phyloP scores from a whole-genome alignment of 2,329 filamentous ascomycete species.

The Esteya vermicola region DNA sequence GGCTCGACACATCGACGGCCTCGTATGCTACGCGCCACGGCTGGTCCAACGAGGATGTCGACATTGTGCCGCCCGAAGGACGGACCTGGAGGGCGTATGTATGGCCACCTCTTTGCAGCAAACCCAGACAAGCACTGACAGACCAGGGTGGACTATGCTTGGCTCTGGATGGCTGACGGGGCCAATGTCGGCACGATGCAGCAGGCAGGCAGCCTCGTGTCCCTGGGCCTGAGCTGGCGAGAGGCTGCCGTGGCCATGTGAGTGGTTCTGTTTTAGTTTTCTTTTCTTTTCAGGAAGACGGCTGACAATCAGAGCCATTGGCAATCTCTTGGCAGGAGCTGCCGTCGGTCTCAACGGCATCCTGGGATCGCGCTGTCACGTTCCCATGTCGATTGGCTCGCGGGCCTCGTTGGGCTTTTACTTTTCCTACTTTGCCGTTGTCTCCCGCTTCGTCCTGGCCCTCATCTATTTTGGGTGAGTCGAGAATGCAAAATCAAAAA shows the following conservation, averaged over 20 bases:
- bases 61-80: conserved; percentile 1
- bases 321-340: conserved; percentile 14
- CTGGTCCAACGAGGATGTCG: conserved; percentile 4
- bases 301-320: conserved; percentile 5
- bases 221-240: conserved; percentile 13
- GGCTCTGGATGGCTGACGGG: conserved; percentile 12
- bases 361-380: conserved; percentile 21
- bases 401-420: conserved; percentile 23
- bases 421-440: conserved; percentile 17
- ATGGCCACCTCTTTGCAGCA: background rate
- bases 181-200: conserved; percentile 14
- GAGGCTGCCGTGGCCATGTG: conserved; percentile 13
- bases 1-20: background rate
- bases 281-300: background rate
- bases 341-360: conserved; percentile 23
- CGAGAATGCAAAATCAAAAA: too few species aligned
- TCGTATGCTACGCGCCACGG: conserved; percentile 3
- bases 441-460: conserved; percentile 18
- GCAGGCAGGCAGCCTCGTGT: conserved; percentile 12
- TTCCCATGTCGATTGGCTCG: conserved; percentile 22
- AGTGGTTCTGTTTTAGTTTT: background rate
- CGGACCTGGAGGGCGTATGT: conserved; percentile 1
- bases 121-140: background rate
- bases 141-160: conserved; percentile 9
- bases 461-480: conserved; percentile 19